Conservation (phyloP, 2,329 filamentous ascomycete genomes). For the Westerdykella ornata region DNA sequence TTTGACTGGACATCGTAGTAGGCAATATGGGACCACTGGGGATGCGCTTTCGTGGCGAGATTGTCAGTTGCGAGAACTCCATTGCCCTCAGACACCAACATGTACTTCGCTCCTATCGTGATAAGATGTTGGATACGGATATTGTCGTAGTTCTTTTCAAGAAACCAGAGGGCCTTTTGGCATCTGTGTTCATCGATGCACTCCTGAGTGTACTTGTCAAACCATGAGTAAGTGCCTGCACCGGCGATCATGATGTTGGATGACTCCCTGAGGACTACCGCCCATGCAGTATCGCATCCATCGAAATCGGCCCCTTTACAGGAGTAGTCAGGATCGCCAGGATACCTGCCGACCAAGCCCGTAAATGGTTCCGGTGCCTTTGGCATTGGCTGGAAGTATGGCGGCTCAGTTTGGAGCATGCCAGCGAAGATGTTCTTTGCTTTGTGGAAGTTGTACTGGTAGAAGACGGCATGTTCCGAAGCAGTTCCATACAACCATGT, state of each 20-base stretch:
- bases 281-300: neutral
- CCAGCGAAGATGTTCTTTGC: constrained; percentile 72
- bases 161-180: neutral
- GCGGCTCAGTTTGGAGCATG: constrained; percentile 78
- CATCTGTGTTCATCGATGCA: neutral
- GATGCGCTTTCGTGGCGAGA: neutral
- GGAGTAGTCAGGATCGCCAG: neutral
- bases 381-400: constrained; percentile 75
- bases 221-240: neutral
- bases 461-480: constrained; percentile 52
- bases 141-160: neutral
- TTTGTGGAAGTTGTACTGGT: constrained; percentile 74
- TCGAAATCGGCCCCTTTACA: neutral
- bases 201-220: neutral
- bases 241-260: neutral
- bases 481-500: constrained; percentile 56
- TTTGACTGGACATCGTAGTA: neutral
- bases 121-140: neutral
- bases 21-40: neutral
- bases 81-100: neutral
- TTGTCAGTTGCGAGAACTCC: neutral
- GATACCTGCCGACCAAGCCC: neutral
- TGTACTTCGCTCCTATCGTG: neutral
- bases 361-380: constrained; percentile 44
- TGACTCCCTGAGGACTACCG: neutral